Evolutionary conservation across 768 basidiomycete species (phyloP), one percentile per base, ranked within the genome.

Genomic region (Boletus huronensis): DNA sequence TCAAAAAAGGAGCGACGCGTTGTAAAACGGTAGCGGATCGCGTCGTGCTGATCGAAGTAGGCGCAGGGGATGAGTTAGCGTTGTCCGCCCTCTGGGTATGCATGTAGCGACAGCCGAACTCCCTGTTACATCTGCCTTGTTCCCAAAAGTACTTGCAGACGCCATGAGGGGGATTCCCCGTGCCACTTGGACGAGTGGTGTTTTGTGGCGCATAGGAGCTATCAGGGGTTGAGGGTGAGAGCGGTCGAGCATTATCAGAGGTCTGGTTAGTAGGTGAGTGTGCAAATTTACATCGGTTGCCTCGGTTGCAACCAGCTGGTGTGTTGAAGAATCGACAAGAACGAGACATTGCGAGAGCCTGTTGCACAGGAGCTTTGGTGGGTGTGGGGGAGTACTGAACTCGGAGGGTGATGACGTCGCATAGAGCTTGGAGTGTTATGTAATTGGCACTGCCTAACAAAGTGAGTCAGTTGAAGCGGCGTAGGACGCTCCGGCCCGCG

Each of bases 91-190:
- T 61, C 42, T 44, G 58, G 7, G 58, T 61, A 55, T 84, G 83
- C 23, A 46, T 54, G 58, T 65, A 82, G 34, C 59, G 69, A 64
- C 82, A 84, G 1, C 62, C 59, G 49, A 79, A 81, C 43, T 76
- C 79, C 14, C 64, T 64, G n/a, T 58, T 72, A 64, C 82, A 84
- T 39, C 55, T 66, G 10, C 81, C 82, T 0, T 58, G 65, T 1
- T 70, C 65, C 80, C 79, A 83, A 60, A 69, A 84, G 58, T 65
- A 77, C 25, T 57, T 65, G 66, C 82, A 84, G 8, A 72, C 67
- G 2, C 79, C 79, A n/a, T 50, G 57, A 41, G 70, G 67, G n/a
- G 50, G 9, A 21, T 28, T 55, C 4, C 52, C 54, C 11, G 49
- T 23, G 29, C 56, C 39, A 31, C 21, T 36, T 42, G 63, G 38